Evolutionary conservation across 2,329 filamentous ascomycete genomes (phyloP), one percentile per base, ranked within the genome.

Genomic region (Ophiostoma novo-ulmi): DNA sequence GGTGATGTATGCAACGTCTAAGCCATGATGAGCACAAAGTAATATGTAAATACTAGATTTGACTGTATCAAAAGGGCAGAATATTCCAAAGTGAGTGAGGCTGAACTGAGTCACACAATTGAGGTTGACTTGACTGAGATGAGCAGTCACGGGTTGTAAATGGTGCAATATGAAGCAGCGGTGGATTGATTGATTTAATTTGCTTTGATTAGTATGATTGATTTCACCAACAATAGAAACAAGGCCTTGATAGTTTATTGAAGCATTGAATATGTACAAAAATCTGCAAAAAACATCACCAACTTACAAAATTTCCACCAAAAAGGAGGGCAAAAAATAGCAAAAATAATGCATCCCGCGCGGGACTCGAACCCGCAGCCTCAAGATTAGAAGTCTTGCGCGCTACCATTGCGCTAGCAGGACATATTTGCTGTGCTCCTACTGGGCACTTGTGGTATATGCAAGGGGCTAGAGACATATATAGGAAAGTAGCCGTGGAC

Each of bases 351-450:
- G 78, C 80, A 80, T 80, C 79, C 78, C 76, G 80, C 78, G 81
- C 80, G 81, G 82, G 82, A 81, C 80, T 83, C 82, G 75, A 76
- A 76, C 75, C 74, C 74, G 73, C 75, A 75, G 73, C 75, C 75
- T 75, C 74, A 72, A 74, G 75, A 75, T 84, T 85, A 85, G 85
- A 87, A 89, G 87, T 88, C 87, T 88, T 84, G 88, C 86, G 87
- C 86, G 89, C 87, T 89, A 88, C 85, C 85, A 71, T 72, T 73
- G 69, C 68, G 70, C 72, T 68, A 71, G 72, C 69, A 68, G 72
- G 72, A 73, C 70, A 17, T 55, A 17, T 22, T 39, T 67, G 65
- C 38, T 67, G 63, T 39, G 36, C 63, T 65, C 17, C 38, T 20
- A 65, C 63, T 65, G 63, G 63, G 63, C 63, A 65, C 20, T 65